A percentile compares a stretch with the other conserved stretches of the same genome.
Conservation (phyloP, 1,284 basidiomycete genomes). For the Coniferiporia weirii region DNA sequence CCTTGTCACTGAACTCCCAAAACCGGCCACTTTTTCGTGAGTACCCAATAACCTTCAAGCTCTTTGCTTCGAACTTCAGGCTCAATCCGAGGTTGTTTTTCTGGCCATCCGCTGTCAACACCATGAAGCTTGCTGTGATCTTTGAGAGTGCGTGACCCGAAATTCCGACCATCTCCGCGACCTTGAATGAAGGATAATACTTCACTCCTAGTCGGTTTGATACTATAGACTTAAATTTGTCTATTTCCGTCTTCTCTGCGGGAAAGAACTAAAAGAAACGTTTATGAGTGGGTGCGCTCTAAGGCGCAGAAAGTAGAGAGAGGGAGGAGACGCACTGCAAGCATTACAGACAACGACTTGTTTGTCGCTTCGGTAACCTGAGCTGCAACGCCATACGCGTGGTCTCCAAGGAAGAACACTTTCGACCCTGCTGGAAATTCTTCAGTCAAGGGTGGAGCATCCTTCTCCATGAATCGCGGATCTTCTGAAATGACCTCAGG, state of each 20-base stretch:
- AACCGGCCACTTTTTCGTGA: slow-evolving; percentile 77
- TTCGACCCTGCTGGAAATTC: slow-evolving; percentile 90
- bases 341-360: slow-evolving; percentile 65
- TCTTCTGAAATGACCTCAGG: slow-evolving; percentile 81
- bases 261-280: slow-evolving; percentile 69
- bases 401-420: slow-evolving; percentile 93
- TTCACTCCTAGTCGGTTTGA: slow-evolving; percentile 44
- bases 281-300: background rate
- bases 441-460: slow-evolving; percentile 75
- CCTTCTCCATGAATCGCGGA: slow-evolving; percentile 79
- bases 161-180: slow-evolving; percentile 66
- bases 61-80: slow-evolving; percentile 95
- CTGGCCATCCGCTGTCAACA: slow-evolving; percentile 64
- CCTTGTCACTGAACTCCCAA: slow-evolving; percentile 95
- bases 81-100: slow-evolving; percentile 92
- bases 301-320: background rate
- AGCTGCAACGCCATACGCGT: slow-evolving; percentile 92
- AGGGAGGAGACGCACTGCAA: slow-evolving; percentile 57
- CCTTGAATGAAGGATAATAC: slow-evolving; percentile 77
- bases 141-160: slow-evolving; percentile 76
- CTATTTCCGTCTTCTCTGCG: slow-evolving; percentile 71
- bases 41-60: slow-evolving; percentile 94
- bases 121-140: slow-evolving; percentile 92
- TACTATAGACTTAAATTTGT: slow-evolving; percentile 70
- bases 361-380: slow-evolving; percentile 74